Percentiles rank a stretch among this genome's conserved stretches.
Conservation (phyloP, 345 rosid species). For the Gossypium arboreum region DNA sequence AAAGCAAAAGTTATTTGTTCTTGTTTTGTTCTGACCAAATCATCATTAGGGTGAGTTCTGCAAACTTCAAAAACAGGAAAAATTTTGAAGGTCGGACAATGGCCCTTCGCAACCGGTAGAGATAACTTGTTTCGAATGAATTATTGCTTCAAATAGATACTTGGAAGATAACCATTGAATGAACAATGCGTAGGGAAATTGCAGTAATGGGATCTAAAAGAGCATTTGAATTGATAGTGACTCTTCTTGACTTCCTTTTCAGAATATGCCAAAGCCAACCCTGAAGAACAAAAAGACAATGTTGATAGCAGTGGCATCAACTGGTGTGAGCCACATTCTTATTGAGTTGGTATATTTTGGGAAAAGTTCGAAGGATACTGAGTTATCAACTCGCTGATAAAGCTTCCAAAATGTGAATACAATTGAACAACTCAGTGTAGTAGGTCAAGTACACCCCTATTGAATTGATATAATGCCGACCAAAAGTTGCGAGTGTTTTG, state of each 20-base stretch:
- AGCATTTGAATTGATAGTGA: background rate
- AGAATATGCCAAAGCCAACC: constrained; percentile 2
- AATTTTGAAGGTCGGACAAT: background rate
- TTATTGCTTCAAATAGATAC: background rate
- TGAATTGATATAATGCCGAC: background rate
- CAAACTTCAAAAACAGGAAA: background rate
- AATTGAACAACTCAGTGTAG: background rate
- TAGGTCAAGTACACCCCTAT: background rate
- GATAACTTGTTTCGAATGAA: background rate
- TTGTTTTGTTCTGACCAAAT: background rate
- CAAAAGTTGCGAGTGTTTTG: background rate
- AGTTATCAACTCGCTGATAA: background rate
- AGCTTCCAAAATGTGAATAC: constrained; percentile 1
- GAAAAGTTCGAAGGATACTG: background rate
- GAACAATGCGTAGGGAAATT: background rate
- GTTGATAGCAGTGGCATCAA: background rate
- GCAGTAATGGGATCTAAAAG: background rate
- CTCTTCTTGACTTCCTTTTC: background rate
- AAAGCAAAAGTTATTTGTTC: background rate
- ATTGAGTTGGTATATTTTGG: background rate
- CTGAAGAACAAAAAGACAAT: background rate
- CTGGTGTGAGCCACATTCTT: background rate
- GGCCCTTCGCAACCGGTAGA: background rate
- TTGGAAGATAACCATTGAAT: background rate
- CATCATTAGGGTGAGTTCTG: background rate